phyloP scores from a whole-genome alignment of 352 stramenopile genomes.

The Globisporangium viniferum region DNA sequence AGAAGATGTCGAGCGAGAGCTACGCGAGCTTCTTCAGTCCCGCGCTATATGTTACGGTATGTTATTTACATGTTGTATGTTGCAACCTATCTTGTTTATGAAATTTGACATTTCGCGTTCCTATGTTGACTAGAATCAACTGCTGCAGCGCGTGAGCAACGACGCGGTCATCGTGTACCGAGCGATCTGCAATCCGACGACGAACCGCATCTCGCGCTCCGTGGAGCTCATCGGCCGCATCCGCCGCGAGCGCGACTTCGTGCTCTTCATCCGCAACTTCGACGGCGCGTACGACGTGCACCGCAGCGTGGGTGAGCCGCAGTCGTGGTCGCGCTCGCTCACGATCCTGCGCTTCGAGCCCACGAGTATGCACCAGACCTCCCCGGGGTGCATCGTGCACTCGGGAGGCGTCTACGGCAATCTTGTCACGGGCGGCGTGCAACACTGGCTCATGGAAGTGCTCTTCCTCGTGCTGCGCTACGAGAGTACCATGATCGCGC shows the following conservation, averaged over 20 bases:
- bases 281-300: slow-evolving; percentile 33
- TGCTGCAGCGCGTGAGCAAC: slow-evolving; percentile 41
- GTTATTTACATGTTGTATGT: neutral
- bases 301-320: slow-evolving; percentile 26
- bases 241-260: slow-evolving; percentile 37
- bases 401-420: slow-evolving; percentile 45
- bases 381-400: slow-evolving; percentile 36
- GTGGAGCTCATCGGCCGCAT: slow-evolving; percentile 48
- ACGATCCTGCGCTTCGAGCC: slow-evolving; percentile 48
- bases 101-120: neutral
- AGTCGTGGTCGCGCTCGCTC: slow-evolving; percentile 40
- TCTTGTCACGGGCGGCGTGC: slow-evolving; percentile 32
- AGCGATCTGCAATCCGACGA: slow-evolving; percentile 43
- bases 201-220: slow-evolving; percentile 32
- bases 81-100: neutral
- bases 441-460: slow-evolving; percentile 61
- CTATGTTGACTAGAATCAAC: slow-evolving; percentile 26
- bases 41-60: slow-evolving; percentile 38
- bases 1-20: slow-evolving; percentile 35
- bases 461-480: slow-evolving; percentile 54
- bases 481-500: slow-evolving; percentile 44
- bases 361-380: slow-evolving; percentile 22
- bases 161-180: slow-evolving; percentile 54
- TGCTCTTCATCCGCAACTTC: slow-evolving; percentile 43
- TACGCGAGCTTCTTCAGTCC: slow-evolving; percentile 54